Evolutionary conservation across 2,329 filamentous ascomycete genomes (phyloP).

Genomic region (Neoascochyta sp.): DNA sequence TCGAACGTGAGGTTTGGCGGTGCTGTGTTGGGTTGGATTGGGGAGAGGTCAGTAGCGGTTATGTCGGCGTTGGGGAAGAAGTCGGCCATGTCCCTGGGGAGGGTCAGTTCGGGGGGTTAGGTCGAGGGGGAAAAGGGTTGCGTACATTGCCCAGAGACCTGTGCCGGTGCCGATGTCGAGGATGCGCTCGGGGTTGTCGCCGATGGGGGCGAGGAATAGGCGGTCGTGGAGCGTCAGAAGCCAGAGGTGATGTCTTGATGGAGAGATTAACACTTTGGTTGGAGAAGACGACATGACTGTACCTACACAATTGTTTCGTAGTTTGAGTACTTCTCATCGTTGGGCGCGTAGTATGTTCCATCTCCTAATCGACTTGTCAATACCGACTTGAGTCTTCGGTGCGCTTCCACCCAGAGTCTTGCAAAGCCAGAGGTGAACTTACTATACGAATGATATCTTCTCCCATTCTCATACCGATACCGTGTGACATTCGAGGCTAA

Average conservation of each 20-base stretch:
- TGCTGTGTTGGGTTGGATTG: slow-evolving; percentile 31
- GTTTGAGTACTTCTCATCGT: slow-evolving; percentile 28
- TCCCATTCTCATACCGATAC: slow-evolving; percentile 40
- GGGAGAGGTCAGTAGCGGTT: slow-evolving; percentile 36
- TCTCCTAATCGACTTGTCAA: slow-evolving; percentile 18
- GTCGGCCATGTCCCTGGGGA: slow-evolving; percentile 36
- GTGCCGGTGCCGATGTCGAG: slow-evolving; percentile 38
- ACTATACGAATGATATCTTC: slow-evolving; percentile 36
- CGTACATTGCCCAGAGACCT: slow-evolving; percentile 34
- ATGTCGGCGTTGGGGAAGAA: slow-evolving; percentile 34
- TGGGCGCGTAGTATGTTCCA: slow-evolving; percentile 35
- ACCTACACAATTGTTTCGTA: slow-evolving; percentile 28
- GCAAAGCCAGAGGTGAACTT: no score
- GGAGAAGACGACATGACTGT: not conserved
- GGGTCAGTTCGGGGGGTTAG: not conserved
- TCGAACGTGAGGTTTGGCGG: slow-evolving; percentile 45
- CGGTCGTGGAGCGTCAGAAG: slow-evolving; percentile 34
- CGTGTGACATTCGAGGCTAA: slow-evolving; percentile 39
- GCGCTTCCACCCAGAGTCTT: not conserved
- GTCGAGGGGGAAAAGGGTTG: not conserved
- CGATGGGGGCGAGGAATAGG: slow-evolving; percentile 35
- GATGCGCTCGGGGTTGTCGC: slow-evolving; percentile 22
- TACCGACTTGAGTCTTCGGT: not conserved
- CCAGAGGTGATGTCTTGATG: slow-evolving; percentile 31
- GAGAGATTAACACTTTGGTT: no score